Conservation (phyloP, 2,329 filamentous ascomycete genomes). For the Ciborinia camelliae region DNA sequence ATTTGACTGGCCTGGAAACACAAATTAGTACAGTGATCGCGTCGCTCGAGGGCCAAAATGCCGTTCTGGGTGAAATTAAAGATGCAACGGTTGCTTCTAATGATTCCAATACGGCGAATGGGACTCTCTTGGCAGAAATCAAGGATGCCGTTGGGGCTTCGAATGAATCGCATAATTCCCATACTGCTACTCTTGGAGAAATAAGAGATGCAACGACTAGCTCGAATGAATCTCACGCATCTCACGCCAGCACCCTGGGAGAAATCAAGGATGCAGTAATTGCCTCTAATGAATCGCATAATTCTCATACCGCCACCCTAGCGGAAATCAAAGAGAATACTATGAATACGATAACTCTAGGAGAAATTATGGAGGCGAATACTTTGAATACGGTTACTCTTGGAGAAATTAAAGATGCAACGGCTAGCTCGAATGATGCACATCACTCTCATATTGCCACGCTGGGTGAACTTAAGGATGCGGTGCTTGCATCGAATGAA, state of each 20-base stretch:
- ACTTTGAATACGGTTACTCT: slow-evolving; percentile 20
- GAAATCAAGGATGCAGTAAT: slow-evolving; percentile 25
- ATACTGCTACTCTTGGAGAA: slow-evolving; percentile 21
- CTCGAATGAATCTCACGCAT: slow-evolving; percentile 19
- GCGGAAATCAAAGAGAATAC: slow-evolving; percentile 19
- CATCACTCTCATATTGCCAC: slow-evolving; percentile 24
- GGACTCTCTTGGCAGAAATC: slow-evolving; percentile 26
- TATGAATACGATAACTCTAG: no score
- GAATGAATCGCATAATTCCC: slow-evolving; percentile 22
- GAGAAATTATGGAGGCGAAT: slow-evolving; percentile 7
- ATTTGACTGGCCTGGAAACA: slow-evolving; percentile 1
- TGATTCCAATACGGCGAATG: no score
- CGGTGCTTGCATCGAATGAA: slow-evolving; percentile 16
- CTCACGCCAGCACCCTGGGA: slow-evolving; percentile 22
- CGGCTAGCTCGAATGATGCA: slow-evolving; percentile 14
- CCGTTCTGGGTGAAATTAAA: slow-evolving; percentile 22
- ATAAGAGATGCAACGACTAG: slow-evolving; percentile 22
- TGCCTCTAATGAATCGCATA: slow-evolving; percentile 27
- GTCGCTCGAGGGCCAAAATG: slow-evolving; percentile 26
- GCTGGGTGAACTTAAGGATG: slow-evolving; percentile 24
- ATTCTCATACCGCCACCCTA: slow-evolving; percentile 24
- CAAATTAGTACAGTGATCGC: neutral
- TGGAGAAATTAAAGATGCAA: slow-evolving; percentile 26
- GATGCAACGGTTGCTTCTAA: no score
- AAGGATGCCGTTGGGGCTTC: slow-evolving; percentile 22